A percentile compares a stretch with the other conserved stretches of the same genome.
These are phyloP conservation scores for Monilinia aucupariae DNA, from an alignment of 2,329 filamentous ascomycete genomes.

Conservation along the genomic window DNA sequence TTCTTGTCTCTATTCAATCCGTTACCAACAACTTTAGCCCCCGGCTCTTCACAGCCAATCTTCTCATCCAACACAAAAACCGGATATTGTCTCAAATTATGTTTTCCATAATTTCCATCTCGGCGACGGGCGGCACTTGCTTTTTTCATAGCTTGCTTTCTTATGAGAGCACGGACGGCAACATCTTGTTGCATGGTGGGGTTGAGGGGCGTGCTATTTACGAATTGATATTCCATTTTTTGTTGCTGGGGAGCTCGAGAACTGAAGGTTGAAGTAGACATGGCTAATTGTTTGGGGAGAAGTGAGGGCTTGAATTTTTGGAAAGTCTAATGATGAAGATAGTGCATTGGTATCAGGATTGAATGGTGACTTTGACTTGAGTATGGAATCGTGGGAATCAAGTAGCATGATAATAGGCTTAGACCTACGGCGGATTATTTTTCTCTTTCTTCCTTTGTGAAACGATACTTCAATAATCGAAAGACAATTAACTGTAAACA, in stretches of 20 bases:
- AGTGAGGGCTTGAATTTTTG: neutral
- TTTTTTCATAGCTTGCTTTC: slow-evolving; percentile 39
- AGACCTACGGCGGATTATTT: neutral
- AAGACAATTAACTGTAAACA: neutral
- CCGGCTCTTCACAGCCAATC: neutral
- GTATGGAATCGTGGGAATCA: neutral
- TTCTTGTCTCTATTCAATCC: neutral
- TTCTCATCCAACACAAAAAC: slow-evolving; percentile 24
- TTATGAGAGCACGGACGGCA: slow-evolving; percentile 32
- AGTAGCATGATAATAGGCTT: neutral
- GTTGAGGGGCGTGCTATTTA: slow-evolving; percentile 28
- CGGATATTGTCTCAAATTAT: slow-evolving; percentile 33
- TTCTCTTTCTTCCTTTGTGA: neutral
- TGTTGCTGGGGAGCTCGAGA: neutral
- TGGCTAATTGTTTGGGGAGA: slow-evolving; percentile 15
- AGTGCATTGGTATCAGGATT: neutral
- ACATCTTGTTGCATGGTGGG: slow-evolving; percentile 26
- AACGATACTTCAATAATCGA: neutral
- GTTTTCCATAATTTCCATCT: slow-evolving; percentile 34
- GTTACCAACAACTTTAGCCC: neutral
- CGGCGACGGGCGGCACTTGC: slow-evolving; percentile 33
- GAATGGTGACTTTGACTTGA: neutral
- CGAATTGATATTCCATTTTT: slow-evolving; percentile 27
- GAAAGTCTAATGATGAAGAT: neutral
- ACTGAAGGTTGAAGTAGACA: neutral